phyloP scores from a whole-genome alignment of 2,329 filamentous ascomycete genomes.

The Thielaviopsis musarum region DNA sequence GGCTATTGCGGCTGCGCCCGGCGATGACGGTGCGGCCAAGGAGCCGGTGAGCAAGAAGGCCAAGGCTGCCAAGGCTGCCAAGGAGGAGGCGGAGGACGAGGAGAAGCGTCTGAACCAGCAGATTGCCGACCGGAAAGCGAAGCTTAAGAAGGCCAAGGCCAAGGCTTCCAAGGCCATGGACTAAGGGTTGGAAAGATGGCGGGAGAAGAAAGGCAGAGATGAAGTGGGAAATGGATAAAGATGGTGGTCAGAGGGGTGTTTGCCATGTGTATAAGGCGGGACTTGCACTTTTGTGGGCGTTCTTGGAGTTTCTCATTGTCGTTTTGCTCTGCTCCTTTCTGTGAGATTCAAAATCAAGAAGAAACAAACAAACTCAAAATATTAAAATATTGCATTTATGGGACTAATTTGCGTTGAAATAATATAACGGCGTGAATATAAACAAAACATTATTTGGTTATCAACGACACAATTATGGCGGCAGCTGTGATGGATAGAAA shows the following conservation, averaged over 20 bases:
- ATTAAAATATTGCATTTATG: neutral
- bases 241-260: neutral
- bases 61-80: conserved; percentile 13
- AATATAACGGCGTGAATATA: too few relatives aligned
- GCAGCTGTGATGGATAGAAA: too few relatives aligned
- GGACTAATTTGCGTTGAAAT: neutral
- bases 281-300: conserved; percentile 12
- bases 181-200: neutral
- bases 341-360: conserved; percentile 7
- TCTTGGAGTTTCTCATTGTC: conserved; percentile 11
- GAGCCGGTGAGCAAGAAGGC: conserved; percentile 15
- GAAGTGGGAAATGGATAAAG: neutral
- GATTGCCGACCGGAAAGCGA: conserved; percentile 41
- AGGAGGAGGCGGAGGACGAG: conserved; percentile 26
- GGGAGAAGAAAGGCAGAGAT: neutral
- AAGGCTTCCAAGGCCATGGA: conserved; percentile 10
- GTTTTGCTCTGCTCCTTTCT: conserved; percentile 10
- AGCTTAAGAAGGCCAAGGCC: conserved; percentile 40
- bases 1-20: conserved; percentile 20
- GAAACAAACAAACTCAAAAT: neutral
- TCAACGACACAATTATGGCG: too few relatives aligned
- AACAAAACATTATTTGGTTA: too few relatives aligned
- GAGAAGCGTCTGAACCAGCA: conserved; percentile 39
- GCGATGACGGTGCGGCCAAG: conserved; percentile 13
- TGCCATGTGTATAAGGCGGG: neutral